phyloP scores from a whole-genome alignment of 2,329 filamentous ascomycete genomes.

The Alternaria atra region DNA sequence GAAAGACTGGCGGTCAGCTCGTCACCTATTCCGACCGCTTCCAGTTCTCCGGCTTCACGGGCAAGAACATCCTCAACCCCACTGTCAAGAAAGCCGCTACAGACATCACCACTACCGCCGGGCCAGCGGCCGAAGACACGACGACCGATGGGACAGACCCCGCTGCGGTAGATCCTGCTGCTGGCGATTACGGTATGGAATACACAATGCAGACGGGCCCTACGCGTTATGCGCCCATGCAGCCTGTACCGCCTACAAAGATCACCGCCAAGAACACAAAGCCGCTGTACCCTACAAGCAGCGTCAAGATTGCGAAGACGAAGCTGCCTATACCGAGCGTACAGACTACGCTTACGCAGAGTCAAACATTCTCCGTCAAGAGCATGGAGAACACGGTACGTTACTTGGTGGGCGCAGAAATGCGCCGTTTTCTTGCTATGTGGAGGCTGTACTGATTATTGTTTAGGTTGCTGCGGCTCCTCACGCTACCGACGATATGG shows the following conservation, averaged over 20 bases:
- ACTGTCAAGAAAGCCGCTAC: constrained; percentile 53
- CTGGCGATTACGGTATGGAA: constrained; percentile 51
- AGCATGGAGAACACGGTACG: constrained; percentile 69
- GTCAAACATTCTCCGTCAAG: constrained; percentile 60
- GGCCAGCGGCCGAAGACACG: constrained; percentile 38
- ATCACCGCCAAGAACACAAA: constrained; percentile 63
- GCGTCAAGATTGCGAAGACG: constrained; percentile 61
- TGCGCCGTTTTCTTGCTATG: not conserved
- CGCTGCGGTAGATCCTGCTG: constrained; percentile 33
- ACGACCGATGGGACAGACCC: constrained; percentile 29
- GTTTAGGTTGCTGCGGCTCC: constrained; percentile 63
- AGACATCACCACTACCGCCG: constrained; percentile 37
- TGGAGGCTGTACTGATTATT: constrained; percentile 24
- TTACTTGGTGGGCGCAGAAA: constrained; percentile 18
- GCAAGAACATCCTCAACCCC: constrained; percentile 65
- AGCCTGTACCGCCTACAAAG: constrained; percentile 65
- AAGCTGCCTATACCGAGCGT: constrained; percentile 56
- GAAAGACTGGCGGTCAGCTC: constrained; percentile 63
- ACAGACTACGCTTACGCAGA: constrained; percentile 62
- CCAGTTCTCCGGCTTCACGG: constrained; percentile 70
- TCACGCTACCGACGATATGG: constrained; percentile 63
- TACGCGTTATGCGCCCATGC: constrained; percentile 70
- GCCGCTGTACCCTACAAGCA: constrained; percentile 65
- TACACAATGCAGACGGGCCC: constrained; percentile 66
- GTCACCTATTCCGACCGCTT: constrained; percentile 71